Evolutionary conservation across 2,329 filamentous ascomycete species (phyloP), one percentile per base, ranked within the genome.

Genomic region (Venturia nashicola): DNA sequence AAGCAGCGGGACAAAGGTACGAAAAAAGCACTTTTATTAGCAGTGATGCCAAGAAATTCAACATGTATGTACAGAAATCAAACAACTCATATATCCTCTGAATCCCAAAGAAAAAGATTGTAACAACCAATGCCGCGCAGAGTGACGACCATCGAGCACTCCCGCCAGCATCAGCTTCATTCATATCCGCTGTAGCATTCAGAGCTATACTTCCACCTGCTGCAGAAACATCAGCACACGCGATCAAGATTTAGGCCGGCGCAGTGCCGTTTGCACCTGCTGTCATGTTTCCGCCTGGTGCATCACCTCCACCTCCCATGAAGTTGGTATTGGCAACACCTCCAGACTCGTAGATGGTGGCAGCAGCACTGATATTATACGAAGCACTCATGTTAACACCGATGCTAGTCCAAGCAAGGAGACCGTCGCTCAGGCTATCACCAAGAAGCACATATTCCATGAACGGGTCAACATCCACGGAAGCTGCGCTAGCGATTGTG

Each of bases 371-470:
- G 23, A 65, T 46, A 11, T 14, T 12, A 20, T 63, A 44, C 4
- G 27, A 39, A 32, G 43, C 59, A 32, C 32, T 65, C 14, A 46
- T 18, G 27, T 66, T 59, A 16, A 66, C 55, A 16, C 65, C 65
- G 36, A 66, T 51, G 36, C 16, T 66, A 27, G 55, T 66, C 65
- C 65, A 66, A 36, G 59, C 43, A n/a, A 66, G 42, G 27, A 66
- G 34, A 18, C 65, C 65, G 44, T 66, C 65, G 8, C 27, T 42
- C 5, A 63, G 8, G 7, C 74, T 71, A 54, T 85, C 78, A 8
- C 83, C 83, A 2, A 87, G 76, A 16, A 80, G 75, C 14, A 81
- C 77, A 67, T 84, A 85, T 69, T 86, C 78, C 65, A 84, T 74
- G 69, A 86, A 77, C 0, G 84, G 85, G 68, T 85, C 82, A 65